Percentiles rank a stretch among this genome's conserved stretches.
Conservation (phyloP, 164 flowering plant genomes). For the Buxus sempervirens region DNA sequence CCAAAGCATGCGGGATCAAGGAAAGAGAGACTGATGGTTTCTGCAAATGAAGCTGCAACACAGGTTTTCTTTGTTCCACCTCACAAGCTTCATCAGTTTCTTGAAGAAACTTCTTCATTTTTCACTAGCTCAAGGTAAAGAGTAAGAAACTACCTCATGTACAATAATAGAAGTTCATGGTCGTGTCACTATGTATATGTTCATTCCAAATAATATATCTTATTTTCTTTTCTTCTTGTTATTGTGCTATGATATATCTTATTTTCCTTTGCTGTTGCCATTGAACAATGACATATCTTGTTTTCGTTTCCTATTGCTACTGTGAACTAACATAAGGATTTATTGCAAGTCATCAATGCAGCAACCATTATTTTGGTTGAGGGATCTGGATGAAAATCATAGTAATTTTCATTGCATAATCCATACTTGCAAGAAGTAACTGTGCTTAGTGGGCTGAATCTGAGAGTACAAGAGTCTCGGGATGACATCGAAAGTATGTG, state of each 20-base stretch:
- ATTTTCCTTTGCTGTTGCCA: too few species aligned
- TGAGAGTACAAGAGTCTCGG: neutral
- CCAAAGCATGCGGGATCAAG: slow-evolving; percentile 71
- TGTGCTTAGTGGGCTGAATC: neutral
- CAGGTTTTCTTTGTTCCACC: slow-evolving; percentile 98
- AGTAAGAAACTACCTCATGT: neutral
- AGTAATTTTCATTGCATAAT: neutral
- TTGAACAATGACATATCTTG: too few species aligned
- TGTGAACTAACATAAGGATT: too few species aligned
- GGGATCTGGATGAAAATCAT: neutral
- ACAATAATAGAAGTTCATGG: neutral
- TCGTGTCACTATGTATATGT: neutral
- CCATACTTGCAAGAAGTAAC: neutral
- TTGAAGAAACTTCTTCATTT: slow-evolving; percentile 59
- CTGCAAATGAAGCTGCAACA: slow-evolving; percentile 66
- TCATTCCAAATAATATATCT: neutral
- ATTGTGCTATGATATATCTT: too few species aligned
- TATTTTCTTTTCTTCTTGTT: slow-evolving; percentile 1
- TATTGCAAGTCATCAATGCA: neutral
- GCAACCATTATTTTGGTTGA: neutral
- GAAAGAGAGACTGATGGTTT: slow-evolving; percentile 58
- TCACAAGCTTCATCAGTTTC: slow-evolving; percentile 77
- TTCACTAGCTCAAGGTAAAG: slow-evolving; percentile 66
- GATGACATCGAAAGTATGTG: neutral
- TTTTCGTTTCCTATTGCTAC: too few species aligned